Percentiles rank a stretch among this genome's conserved stretches.
These are phyloP conservation scores for Pinus albicaulis DNA, from an alignment of 75 land plant species.

Conservation along the genomic window DNA sequence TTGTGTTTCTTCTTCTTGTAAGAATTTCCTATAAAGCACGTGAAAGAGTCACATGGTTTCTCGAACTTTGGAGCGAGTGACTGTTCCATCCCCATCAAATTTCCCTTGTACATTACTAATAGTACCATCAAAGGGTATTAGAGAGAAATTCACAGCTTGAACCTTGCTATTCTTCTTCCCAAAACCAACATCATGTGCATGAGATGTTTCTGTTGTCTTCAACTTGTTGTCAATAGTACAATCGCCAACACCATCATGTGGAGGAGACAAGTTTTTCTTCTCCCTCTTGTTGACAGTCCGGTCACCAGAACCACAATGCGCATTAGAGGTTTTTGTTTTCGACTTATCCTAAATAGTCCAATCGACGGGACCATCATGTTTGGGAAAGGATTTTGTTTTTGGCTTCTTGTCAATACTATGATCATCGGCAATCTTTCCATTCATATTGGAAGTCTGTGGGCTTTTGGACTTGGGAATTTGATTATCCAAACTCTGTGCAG, in stretches of 20 bases:
- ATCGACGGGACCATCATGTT: no score
- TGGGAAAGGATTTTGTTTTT: no score
- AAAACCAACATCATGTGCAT: no score
- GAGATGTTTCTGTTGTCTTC: no score
- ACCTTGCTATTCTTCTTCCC: not conserved
- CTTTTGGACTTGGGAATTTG: not conserved
- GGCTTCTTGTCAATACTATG: no score
- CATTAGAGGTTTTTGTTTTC: not conserved
- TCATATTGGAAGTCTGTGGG: not conserved
- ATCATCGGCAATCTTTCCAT: not conserved
- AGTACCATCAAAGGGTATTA: not conserved
- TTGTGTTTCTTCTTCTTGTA: slow-evolving; percentile 10
- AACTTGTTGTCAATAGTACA: no score
- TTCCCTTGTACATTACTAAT: not conserved
- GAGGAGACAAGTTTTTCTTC: no score
- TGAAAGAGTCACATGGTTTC: slow-evolving; percentile 13
- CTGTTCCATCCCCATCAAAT: not conserved
- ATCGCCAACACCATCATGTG: no score
- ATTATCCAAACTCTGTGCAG: no score
- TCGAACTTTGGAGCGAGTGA: slow-evolving; percentile 3
- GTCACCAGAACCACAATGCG: no score
- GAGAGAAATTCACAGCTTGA: slow-evolving; percentile 1
- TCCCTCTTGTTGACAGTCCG: no score
- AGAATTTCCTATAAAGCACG: slow-evolving; percentile 3
- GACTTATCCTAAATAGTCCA: not conserved